Evolutionary conservation across 2,329 filamentous ascomycete genomes (phyloP).

Genomic region (Cryphonectria carpinicola): DNA sequence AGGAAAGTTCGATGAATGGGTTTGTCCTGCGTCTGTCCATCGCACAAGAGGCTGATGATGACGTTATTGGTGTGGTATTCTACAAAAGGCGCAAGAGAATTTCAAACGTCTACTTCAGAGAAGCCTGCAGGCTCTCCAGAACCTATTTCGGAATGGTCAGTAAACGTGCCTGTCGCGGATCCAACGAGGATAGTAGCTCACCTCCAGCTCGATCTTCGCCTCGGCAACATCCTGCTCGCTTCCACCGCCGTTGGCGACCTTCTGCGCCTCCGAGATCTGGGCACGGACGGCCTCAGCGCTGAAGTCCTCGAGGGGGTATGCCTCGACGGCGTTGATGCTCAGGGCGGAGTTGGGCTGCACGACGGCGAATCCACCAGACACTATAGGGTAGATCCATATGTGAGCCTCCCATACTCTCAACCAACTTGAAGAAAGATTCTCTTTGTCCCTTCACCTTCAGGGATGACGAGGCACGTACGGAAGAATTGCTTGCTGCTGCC

Average conservation of each 20-base stretch:
- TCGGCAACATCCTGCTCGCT: conserved; percentile 98
- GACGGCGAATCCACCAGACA: conserved; percentile 95
- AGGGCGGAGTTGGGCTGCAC: conserved; percentile 93
- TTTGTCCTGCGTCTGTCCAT: conserved; percentile 17
- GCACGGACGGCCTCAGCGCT: conserved; percentile 85
- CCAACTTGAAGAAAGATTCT: not conserved
- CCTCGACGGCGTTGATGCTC: conserved; percentile 99
- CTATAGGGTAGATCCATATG: conserved; percentile 49
- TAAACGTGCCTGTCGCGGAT: conserved; percentile 13
- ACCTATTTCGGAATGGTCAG: conserved; percentile 60
- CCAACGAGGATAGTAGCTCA: conserved; percentile 45
- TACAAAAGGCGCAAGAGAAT: conserved; percentile 40
- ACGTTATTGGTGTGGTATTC: conserved; percentile 35
- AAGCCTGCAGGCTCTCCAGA: conserved; percentile 80
- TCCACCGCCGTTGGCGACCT: conserved; percentile 86
- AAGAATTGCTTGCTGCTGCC: conserved; percentile 95
- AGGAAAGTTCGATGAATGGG: not conserved
- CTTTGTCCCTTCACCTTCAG: no score
- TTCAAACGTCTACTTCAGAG: conserved; percentile 70
- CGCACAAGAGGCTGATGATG: conserved; percentile 14
- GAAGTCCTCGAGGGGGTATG: conserved; percentile 93
- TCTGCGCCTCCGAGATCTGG: conserved; percentile 94
- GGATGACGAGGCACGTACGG: conserved; percentile 64
- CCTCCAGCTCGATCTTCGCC: conserved; percentile 99
- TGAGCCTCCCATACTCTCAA: conserved; percentile 15